These are phyloP conservation scores for Cladophialophora carrionii DNA, from an alignment of 2,329 filamentous ascomycete genomes.

Conservation along the genomic window DNA sequence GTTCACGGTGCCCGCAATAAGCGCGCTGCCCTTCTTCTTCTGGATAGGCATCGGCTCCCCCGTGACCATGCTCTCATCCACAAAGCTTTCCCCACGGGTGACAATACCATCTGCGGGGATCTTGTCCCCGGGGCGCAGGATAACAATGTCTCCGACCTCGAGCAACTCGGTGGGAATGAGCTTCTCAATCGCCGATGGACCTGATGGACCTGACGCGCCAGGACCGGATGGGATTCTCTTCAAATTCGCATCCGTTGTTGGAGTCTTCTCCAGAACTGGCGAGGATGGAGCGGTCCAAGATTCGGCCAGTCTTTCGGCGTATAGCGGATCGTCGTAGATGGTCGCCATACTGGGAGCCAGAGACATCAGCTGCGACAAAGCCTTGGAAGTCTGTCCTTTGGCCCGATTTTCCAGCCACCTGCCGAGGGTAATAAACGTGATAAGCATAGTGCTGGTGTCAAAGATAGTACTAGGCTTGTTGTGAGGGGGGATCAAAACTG, in stretches of 20 bases:
- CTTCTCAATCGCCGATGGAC: slow-evolving; percentile 69
- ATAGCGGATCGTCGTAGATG: slow-evolving; percentile 93
- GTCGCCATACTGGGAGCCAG: slow-evolving; percentile 94
- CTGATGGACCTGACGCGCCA: slow-evolving; percentile 19
- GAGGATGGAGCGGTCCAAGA: slow-evolving; percentile 62
- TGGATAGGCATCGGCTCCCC: slow-evolving; percentile 94
- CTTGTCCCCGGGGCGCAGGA: slow-evolving; percentile 92
- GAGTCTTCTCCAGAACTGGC: slow-evolving; percentile 50
- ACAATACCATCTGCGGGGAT: slow-evolving; percentile 90
- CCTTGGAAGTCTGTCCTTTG: slow-evolving; percentile 94
- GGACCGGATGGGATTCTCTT: slow-evolving; percentile 20
- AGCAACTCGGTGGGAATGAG: slow-evolving; percentile 92
- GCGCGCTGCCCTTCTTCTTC: slow-evolving; percentile 75
- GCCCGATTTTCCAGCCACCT: slow-evolving; percentile 91
- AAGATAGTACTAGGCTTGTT: slow-evolving; percentile 85
- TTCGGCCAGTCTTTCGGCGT: slow-evolving; percentile 86
- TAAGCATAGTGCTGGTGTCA: slow-evolving; percentile 97
- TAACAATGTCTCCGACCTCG: slow-evolving; percentile 89
- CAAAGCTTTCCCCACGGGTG: slow-evolving; percentile 85
- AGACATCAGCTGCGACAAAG: slow-evolving; percentile 91
- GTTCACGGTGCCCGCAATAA: slow-evolving; percentile 96
- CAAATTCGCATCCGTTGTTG: slow-evolving; percentile 42
- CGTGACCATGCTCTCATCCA: slow-evolving; percentile 98
- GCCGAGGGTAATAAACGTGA: slow-evolving; percentile 90
- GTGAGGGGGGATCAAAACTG: slow-evolving; percentile 74